phyloP scores from a whole-genome alignment of 768 basidiomycete genomes.

The Boletellus ananiceps region DNA sequence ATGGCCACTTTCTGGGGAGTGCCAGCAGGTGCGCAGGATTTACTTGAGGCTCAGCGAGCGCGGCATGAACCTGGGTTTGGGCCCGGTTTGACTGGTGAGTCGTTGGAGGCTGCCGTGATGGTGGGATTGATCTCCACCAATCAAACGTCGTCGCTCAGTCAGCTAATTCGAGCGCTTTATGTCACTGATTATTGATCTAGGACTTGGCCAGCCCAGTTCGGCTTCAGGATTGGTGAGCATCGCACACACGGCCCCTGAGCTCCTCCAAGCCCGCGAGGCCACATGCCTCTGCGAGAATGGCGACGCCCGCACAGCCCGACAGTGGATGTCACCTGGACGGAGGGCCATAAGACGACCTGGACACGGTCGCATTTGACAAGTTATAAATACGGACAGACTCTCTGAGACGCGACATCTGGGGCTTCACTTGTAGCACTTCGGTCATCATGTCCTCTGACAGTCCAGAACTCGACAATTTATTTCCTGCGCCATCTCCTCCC shows the following conservation, averaged over 20 bases:
- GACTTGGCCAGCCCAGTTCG: background rate
- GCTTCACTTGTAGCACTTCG: too few species aligned
- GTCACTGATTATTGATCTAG: conserved; percentile 1
- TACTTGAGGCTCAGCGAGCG: too few species aligned
- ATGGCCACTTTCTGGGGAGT: too few species aligned
- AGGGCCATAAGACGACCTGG: background rate
- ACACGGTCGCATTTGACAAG: background rate
- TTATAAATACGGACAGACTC: conserved; percentile 2
- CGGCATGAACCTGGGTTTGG: too few species aligned
- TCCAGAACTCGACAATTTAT: conserved; percentile 17
- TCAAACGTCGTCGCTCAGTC: background rate
- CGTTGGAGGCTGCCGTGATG: too few species aligned
- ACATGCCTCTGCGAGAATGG: background rate
- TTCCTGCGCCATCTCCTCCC: conserved; percentile 24
- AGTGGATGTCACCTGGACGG: too few species aligned
- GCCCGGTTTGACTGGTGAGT: too few species aligned
- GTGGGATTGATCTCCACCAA: too few species aligned
- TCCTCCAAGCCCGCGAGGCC: background rate
- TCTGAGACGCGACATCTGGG: too few species aligned
- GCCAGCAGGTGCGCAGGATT: too few species aligned
- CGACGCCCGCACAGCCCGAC: too few species aligned
- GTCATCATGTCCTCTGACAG: conserved; percentile 12
- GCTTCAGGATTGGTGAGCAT: conserved; percentile 6
- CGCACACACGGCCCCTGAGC: background rate
- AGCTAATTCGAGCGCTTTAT: background rate